Evolutionary conservation across 257 asterid species (phyloP).

Genomic region (Echium plantagineum): DNA sequence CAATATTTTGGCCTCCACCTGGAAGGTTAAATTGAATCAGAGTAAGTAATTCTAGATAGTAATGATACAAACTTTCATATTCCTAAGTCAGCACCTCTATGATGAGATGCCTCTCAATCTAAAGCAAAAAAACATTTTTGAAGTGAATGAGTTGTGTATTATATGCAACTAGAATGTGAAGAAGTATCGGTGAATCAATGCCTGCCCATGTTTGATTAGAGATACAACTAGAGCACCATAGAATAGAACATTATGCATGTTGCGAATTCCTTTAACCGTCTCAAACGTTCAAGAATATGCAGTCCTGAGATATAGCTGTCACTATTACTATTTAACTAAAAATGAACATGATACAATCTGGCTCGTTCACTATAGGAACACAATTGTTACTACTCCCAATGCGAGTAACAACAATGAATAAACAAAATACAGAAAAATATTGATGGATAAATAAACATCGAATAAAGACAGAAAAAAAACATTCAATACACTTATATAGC

Average conservation of each 20-base stretch:
- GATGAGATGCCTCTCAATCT: too few relatives aligned
- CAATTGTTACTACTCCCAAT: too few relatives aligned
- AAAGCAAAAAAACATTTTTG: too few relatives aligned
- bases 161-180: not conserved
- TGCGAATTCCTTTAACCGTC: not conserved
- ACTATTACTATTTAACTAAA: not conserved
- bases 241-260: not conserved
- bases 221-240: not conserved
- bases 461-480: not conserved
- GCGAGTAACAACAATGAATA: not conserved
- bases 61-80: not conserved
- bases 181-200: not conserved
- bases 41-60: conserved; percentile 6
- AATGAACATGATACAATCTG: too few relatives aligned
- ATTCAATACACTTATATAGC: not conserved
- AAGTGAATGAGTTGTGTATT: not conserved
- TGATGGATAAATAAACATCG: too few relatives aligned
- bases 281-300: not conserved
- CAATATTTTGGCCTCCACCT: conserved; percentile 92
- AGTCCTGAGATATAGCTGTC: not conserved
- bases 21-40: conserved; percentile 17
- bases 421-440: not conserved
- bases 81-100: not conserved
- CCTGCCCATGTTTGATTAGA: not conserved
- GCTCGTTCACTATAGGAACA: too few relatives aligned